Evolutionary conservation across 2,329 filamentous ascomycete species (phyloP), one percentile per base, ranked within the genome.

Genomic region (Thielaviopsis punctulata): DNA sequence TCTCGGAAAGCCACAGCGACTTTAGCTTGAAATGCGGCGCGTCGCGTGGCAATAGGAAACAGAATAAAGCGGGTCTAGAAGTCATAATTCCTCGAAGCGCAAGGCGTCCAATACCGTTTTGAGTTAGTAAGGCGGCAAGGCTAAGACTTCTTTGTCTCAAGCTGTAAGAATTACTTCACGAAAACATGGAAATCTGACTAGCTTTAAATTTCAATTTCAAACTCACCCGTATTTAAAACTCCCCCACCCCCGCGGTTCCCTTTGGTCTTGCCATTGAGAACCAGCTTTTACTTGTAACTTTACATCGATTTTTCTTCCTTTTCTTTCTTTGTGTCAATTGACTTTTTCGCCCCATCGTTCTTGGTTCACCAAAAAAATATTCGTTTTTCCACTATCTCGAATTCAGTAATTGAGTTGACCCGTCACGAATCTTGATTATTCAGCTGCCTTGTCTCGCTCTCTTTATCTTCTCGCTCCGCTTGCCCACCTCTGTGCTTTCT

Each of bases 371-470:
- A 41, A 41, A 41, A 41, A 18, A 5, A 18, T 19, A 2, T 19
- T 41, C n/a, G 7, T 9, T 41, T 41, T 15, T 4, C 19, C 19
- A 41, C 9, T 18, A 18, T 41, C 36, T 19, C n/a, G 19, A 41
- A 41, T 19, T 19, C n/a, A n/a, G 19, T 41, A 41, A 18, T 41
- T 41, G 36, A 19, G 36, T 18, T 18, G 9, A 19, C n/a, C n/a
- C 4, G 5, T 19, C 19, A n/a, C n/a, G 4, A 41, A 47, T 47
- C 43, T 43, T 25, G 27, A 54, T 51, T 51, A 47, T 41, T 54
- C 52, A 51, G 48, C 52, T 48, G 41, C 33, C 24, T 41, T 12
- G 33, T 18, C n/a, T 7, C n/a, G 13, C n/a, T 19, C 7, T 15
- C 10, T 39, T 18, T 18, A 18, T 41, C 19, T n/a, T 41, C 5